Evolutionary conservation across 139 green algal genomes (phyloP).

Genomic region (Zygnema cylindricum): DNA sequence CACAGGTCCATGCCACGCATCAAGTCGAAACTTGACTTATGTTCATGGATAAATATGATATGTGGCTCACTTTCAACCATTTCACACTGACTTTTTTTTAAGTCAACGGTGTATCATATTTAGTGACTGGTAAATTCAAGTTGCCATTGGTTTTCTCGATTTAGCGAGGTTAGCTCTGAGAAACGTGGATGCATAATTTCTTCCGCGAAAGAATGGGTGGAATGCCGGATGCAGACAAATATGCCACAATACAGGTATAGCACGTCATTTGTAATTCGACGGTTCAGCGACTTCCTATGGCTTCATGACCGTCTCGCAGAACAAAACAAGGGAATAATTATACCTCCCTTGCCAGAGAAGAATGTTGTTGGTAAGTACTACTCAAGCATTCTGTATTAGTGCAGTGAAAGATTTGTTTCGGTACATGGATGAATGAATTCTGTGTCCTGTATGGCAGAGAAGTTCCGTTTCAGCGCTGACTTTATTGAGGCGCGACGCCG

Average conservation of each 20-base stretch:
- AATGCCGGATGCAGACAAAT: constrained; percentile 8
- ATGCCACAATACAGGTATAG: constrained; percentile 10
- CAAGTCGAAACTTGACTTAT: too few species aligned
- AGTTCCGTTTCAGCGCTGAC: constrained; percentile 86
- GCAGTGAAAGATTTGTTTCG: background rate
- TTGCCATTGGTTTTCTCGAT: too few species aligned
- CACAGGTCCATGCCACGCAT: too few species aligned
- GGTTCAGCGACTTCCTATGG: constrained; percentile 93
- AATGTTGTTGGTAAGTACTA: constrained; percentile 72
- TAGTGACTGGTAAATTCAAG: too few species aligned
- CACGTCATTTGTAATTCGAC: constrained; percentile 78
- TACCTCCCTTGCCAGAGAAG: constrained; percentile 91
- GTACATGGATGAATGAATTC: background rate
- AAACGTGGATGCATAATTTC: too few species aligned
- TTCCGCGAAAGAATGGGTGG: background rate
- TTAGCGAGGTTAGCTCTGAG: too few species aligned
- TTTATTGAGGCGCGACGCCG: constrained; percentile 89
- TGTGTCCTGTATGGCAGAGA: constrained; percentile 61
- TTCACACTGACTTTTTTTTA: too few species aligned
- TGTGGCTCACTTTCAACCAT: too few species aligned
- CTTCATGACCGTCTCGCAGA: constrained; percentile 80
- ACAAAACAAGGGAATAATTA: constrained; percentile 81
- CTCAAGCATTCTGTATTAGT: background rate
- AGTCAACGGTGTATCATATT: too few species aligned
- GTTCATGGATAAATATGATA: too few species aligned